Percentiles rank a stretch among this genome's conserved stretches.
Evolutionary conservation across 2,329 filamentous ascomycete species (phyloP).

Genomic region (Penicillium rolfsii): DNA sequence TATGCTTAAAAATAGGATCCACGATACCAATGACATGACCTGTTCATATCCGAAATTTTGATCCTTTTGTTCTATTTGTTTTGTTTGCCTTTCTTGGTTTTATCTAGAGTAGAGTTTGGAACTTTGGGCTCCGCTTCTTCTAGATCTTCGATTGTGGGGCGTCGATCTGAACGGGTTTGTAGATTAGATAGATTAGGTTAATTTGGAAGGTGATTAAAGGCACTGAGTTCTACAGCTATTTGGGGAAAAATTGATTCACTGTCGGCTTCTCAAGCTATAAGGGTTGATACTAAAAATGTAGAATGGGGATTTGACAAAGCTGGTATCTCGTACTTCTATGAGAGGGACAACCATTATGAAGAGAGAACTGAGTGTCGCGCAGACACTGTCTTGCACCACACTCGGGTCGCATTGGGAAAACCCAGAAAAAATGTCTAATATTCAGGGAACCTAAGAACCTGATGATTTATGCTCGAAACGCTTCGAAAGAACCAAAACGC

Average conservation of each 20-base stretch:
- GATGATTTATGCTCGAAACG: background rate
- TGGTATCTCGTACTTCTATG: background rate
- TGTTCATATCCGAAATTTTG: constrained; percentile 9
- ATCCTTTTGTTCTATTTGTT: background rate
- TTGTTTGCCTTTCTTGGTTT: background rate
- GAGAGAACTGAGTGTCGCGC: background rate
- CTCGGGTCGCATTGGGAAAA: background rate
- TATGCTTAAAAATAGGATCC: constrained; percentile 25
- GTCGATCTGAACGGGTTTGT: constrained; percentile 11
- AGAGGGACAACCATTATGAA: background rate
- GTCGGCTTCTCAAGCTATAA: no score
- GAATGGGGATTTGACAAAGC: background rate
- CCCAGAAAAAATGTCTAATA: background rate
- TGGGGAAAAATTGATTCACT: no score
- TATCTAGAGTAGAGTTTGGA: background rate
- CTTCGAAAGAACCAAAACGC: constrained; percentile 13
- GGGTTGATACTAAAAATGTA: background rate
- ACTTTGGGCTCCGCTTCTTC: background rate
- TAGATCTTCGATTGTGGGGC: constrained; percentile 15
- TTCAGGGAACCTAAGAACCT: background rate
- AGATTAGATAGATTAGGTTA: background rate
- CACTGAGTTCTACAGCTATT: background rate
- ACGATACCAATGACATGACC: constrained; percentile 33
- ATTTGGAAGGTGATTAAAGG: background rate
- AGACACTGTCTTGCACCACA: background rate